Evolutionary conservation across 2,329 filamentous ascomycete genomes (phyloP), one percentile per base, ranked within the genome.

Genomic region (Fusarium bulbicola): DNA sequence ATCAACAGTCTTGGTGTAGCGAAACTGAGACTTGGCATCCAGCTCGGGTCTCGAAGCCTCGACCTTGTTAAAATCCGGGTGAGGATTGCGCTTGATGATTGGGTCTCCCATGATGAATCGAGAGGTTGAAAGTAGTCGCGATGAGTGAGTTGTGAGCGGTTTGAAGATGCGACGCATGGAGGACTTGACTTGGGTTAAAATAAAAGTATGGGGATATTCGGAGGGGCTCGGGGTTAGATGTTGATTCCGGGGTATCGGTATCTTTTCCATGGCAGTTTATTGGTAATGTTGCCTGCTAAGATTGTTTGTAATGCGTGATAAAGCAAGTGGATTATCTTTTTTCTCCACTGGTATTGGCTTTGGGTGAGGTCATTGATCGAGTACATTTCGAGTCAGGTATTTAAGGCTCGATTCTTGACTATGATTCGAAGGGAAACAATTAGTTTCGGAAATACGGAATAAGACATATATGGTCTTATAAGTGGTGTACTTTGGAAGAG

Each of bases 31-130:
- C 11, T 79, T 66, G 21, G 80, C 73, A 76, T 91, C 85, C 83
- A 88, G 95, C 64, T 87, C 84, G 1, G 90, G 88, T 9, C 93
- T 90, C 15, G 87, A 87, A 45, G 86, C 86, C 83, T 95, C 91
- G 62, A 93, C 90, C 26, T 84, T 82, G 78, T 93, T 92, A 85
- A 95, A 95, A 84, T 95, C 91, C 6, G 88, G 88, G 81, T 78
- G 77, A 32, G 76, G 90, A 81, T 92, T 93, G 79, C 90, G 89
- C 79, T 90, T 84, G 73, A 79, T 84, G 73, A 79, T 77, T 49
- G 71, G 73, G 64, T 76, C 71, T 26, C 63, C 84, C 78, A 81
- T 81, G 52, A 66, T 75, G 72, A 71, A 42, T 34, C 60, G 59
- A 52, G 69, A 65, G 26, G 65, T 70, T 21, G 32, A 62, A 18